A percentile compares a stretch with the other conserved stretches of the same genome.
Evolutionary conservation across 1,139 yeast species (phyloP).

Genomic region (Diutina catenulata): DNA sequence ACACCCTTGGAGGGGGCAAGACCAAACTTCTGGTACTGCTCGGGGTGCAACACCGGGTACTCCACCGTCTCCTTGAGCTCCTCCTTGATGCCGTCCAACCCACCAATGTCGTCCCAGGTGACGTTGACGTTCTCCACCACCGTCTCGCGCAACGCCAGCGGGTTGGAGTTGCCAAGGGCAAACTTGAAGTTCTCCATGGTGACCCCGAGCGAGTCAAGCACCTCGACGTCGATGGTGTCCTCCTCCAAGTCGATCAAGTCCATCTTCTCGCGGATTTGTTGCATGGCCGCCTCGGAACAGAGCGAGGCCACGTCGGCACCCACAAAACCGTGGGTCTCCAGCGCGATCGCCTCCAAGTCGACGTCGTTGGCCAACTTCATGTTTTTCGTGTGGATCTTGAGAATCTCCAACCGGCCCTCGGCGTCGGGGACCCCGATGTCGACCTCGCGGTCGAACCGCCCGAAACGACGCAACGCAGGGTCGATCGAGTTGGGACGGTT

Average conservation of each 20-base stretch:
- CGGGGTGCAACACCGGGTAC: constrained; percentile 97
- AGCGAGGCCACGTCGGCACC: constrained; percentile 80
- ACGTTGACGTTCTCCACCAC: constrained; percentile 98
- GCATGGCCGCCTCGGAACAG: constrained; percentile 95
- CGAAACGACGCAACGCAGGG: constrained; percentile 96
- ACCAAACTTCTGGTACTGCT: constrained; percentile 95
- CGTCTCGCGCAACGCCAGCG: constrained; percentile 98
- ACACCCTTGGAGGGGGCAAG: constrained; percentile 97
- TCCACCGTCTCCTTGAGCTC: constrained; percentile 98
- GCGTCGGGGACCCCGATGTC: constrained; percentile 99
- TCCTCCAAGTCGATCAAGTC: constrained; percentile 95
- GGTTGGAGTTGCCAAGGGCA: constrained; percentile 95
- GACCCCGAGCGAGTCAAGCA: constrained; percentile 90
- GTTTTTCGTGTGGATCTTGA: constrained; percentile 80
- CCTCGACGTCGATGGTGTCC: constrained; percentile 96
- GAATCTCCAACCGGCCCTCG: constrained; percentile 92
- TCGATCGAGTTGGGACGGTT: constrained; percentile 98
- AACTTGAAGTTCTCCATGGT: constrained; percentile 98
- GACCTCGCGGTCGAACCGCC: constrained; percentile 98
- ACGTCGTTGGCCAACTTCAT: constrained; percentile 95
- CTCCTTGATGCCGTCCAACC: constrained; percentile 86
- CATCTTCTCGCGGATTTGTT: constrained; percentile 98
- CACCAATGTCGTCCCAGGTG: constrained; percentile 97
- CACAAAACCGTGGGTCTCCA: constrained; percentile 89
- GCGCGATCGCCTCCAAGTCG: constrained; percentile 76